Base-by-base conservation (phyloP, 2,329 filamentous ascomycete species). In the Phoma sp. region DNA sequence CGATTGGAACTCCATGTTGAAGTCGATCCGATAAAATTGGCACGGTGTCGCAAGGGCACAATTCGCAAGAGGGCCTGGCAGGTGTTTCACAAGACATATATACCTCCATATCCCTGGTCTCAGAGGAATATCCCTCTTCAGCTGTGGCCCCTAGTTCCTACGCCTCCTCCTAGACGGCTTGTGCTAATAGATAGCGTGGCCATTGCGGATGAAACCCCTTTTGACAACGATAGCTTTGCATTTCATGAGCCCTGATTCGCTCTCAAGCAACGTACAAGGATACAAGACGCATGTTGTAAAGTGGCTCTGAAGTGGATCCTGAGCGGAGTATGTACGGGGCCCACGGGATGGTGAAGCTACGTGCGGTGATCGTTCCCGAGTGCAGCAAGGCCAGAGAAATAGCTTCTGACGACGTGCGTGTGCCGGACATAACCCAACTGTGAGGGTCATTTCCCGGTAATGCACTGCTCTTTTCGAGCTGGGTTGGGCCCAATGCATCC, bases 1-100 rank as follows among this genome's bases (percentile, higher is more conserved):
- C 43, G 58, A 54, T 51, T 60, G 53, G 14, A 45, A 53, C 49
- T 61, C 57, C 62, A 67, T 67, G 28, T 39, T 60, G 54, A 23
- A 26, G 14, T 17, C 42, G 17, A 55, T 52, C 20, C 40, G 38
- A 37, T 32, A 17, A n/a, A 12, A 30, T 14, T 34, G 45, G 33
- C 34, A 18, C 33, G 26, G 26, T n/a, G n/a, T n/a, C 15, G 23
- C 23, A 43, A 30, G 18, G 42, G 47, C 42, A 51, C 52, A 57
- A 33, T 29, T 45, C 48, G 48, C 39, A 47, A 42, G 47, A 45
- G 37, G 17, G 28, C 38, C 30, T 29, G 49, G 25, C 15, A 34
- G 30, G 51, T 21, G 25, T 60, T 53, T 43, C 53, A 50, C 45
- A 56, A 55, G 57, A 42, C 43, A 53, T 54, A 60, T 62, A 60